Conservation (phyloP, 2,329 filamentous ascomycete species). For the Diaporthe vexans region DNA sequence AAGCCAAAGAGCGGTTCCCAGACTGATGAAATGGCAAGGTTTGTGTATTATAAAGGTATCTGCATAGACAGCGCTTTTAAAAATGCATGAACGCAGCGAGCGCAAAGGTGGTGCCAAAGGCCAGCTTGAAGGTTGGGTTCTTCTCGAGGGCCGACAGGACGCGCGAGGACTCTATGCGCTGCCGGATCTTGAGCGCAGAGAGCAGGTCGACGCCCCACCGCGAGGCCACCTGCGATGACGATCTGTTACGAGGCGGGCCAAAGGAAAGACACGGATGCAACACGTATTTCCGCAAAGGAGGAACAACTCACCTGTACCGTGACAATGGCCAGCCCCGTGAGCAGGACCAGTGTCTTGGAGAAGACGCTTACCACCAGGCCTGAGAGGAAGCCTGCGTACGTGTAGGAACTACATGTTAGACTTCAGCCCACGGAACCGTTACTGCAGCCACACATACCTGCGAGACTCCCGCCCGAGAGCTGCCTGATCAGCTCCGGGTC, state of each 20-base stretch:
- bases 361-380: conserved; percentile 79
- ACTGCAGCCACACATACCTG: too few species aligned
- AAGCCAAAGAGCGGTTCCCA: background rate
- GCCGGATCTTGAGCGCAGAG: conserved; percentile 54
- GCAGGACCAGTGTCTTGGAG: conserved; percentile 76
- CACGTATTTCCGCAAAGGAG: background rate
- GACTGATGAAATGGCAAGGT: conserved; percentile 8
- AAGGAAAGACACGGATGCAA: background rate
- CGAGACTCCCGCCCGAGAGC: conserved; percentile 68
- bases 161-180: conserved; percentile 54
- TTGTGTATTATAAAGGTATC: conserved; percentile 28
- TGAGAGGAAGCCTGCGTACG: conserved; percentile 67
- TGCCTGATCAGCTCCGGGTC: conserved; percentile 59
- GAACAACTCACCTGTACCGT: conserved; percentile 69
- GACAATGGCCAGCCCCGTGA: conserved; percentile 75
- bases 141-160: conserved; percentile 66
- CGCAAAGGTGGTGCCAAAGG: conserved; percentile 81
- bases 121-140: conserved; percentile 75
- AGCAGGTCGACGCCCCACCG: conserved; percentile 59
- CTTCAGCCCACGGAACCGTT: too few species aligned
- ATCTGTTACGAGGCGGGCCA: conserved; percentile 17
- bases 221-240: conserved; percentile 55
- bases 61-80: conserved; percentile 43
- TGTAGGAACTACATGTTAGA: background rate
- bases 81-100: conserved; percentile 74